phyloP scores from a whole-genome alignment of 345 rosid species.

The Eucalyptus sp. region DNA sequence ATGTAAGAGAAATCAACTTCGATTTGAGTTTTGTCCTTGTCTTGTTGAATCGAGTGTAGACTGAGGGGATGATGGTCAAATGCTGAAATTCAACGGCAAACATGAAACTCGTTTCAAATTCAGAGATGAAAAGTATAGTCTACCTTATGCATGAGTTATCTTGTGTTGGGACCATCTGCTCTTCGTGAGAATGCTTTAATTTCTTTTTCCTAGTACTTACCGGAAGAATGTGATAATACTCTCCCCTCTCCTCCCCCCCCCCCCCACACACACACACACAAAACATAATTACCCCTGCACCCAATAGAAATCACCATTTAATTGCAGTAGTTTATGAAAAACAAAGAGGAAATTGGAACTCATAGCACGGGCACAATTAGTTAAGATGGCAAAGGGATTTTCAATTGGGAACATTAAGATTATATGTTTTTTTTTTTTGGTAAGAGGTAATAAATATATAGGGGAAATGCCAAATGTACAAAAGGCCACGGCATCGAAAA shows the following conservation, averaged over 20 bases:
- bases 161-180: neutral
- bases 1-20: neutral
- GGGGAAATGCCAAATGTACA: accelerated
- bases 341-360: neutral
- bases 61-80: neutral
- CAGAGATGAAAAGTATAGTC: neutral
- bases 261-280: accelerated
- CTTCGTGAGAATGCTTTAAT: too few species aligned
- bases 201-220: too few species aligned
- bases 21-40: neutral
- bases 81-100: neutral
- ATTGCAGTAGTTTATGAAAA: too few species aligned
- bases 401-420: neutral
- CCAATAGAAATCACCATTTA: too few species aligned
- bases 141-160: neutral
- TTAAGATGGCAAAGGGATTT: neutral
- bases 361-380: neutral
- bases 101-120: neutral
- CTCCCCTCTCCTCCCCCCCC: accelerated
- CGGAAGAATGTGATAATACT: too few species aligned
- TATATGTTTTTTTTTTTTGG: too few species aligned
- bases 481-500: too few species aligned
- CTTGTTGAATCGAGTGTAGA: neutral
- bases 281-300: too few species aligned
- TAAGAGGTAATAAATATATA: too few species aligned